Base-by-base conservation (phyloP, 768 basidiomycete genomes). In the Chlorophyllum brunneum region DNA sequence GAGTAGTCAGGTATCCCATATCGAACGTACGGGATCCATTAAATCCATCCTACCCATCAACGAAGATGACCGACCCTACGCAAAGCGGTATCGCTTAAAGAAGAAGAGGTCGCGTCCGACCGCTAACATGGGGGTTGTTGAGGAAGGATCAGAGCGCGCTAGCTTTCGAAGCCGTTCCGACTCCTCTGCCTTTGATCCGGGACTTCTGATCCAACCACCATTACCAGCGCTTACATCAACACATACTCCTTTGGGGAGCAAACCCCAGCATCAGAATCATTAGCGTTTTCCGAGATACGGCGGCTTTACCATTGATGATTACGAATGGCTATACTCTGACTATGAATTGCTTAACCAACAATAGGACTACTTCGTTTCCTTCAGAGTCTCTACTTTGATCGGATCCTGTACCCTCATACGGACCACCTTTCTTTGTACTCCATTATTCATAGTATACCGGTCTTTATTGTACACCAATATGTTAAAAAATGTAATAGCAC, bases 1-100 rank as follows among this genome's bases (percentile, higher is more conserved):
- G 8, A 13, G 18, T 18, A 53, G 51, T 22, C 43, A 39, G 36
- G 43, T 53, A 31, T 53, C 51, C 13, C 51, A 40, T 4, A 53
- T 53, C 29, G 51, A 53, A 45, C 51, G 51, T 31, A 46, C 11
- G 24, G 51, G 43, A n/a, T 53, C 51, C 11, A 53, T 53, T 36
- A 53, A 39, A 37, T 53, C 51, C 16, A 37, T 53, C n/a, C 20
- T 6, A 7, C 24, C 49, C 6, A 31, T 34, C 18, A 29, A 27
- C 20, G 22, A 51, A 22, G 44, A 45, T 10, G 36, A 45, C 3
- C 42, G 37, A 16, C 44, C 43, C 4, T 53, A 24, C 18, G 16
- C 43, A 20, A 29, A 33, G 10, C 43, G 51, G 8, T 53, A 53
- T 46, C 43, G 43, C 29, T 37, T 36, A 1, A 45, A 53, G 37